Base-by-base conservation (phyloP, 164 flowering plant species). In the Liriodendron chinense region DNA sequence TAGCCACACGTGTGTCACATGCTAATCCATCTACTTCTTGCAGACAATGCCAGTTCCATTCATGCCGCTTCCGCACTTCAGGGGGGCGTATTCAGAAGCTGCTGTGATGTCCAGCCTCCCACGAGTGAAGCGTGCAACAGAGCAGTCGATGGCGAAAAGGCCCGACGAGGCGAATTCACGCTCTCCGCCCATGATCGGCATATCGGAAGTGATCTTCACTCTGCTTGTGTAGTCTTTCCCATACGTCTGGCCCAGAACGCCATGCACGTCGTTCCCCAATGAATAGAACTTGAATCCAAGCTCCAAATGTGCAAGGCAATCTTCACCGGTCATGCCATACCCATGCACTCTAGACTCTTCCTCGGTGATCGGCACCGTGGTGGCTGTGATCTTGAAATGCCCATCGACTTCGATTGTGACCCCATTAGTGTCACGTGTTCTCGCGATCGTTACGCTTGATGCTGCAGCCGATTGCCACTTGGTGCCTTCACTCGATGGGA, bases 221-320 rank as follows among this genome's bases (percentile, higher is more conserved):
- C 49, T 77, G n/a, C 78, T 77, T 8, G 65, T 64, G 43, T 77
- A 80, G 28, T 72, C 50, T 4, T 70, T 69, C 2, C 63, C 43
- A 47, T 77, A 80, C 2, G 83, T 80, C 67, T 78, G 83, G 4
- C 80, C 83, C 61, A 80, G 50, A 59, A 78, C 83, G 7, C 83
- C 83, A 34, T 75, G 21, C 47, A 75, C 80, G 21, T 48, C 64
- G 49, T 68, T 71, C 3, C 50, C 71, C 23, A 77, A 8, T 0
- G 73, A 69, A 53, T 77, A 75, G 68, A 80, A 80, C 48, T 80
- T 80, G 76, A 80, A 77, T 4, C 78, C 76, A 7, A 80, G 62
- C 10, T 80, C 83, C 68, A 77, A 64, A 68, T 80, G 83, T 3
- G 80, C 83, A 68, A 80, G 71, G 68, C 80, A 80, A 57, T 80